Base-by-base conservation (phyloP, 2,329 filamentous ascomycete genomes). In the Fusarium sp. region DNA sequence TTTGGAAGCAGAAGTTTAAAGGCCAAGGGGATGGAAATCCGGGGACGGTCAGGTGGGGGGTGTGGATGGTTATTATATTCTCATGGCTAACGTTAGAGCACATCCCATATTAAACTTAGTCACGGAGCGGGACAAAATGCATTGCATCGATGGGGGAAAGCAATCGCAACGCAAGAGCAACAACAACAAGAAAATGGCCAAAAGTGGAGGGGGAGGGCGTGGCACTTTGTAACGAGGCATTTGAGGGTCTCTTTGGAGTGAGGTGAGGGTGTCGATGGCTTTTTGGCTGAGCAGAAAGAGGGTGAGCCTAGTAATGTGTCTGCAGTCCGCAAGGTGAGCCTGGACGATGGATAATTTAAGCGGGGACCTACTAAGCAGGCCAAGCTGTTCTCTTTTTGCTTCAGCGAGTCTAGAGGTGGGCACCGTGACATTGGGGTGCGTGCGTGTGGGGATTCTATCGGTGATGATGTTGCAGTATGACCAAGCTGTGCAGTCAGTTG, bases 51-150 rank as follows among this genome's bases (percentile, higher is more conserved):
- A 67, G 71, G 71, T 72, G 73, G 73, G 70, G 73, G 72, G 73
- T 56, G 73, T 71, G 73, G 70, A 73, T 73, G 73, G 64, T 67
- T 73, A 74, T 75, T 75, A 75, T 75, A 75, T 73, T 75, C 69
- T 66, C 63, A 44, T 70, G 32, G 51, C 55, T 72, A 70, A 30
- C 27, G 27, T 30, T 30, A 30, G 70, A 37, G 52, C 68, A 56
- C 57, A 60, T 66, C 66, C 57, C 57, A 45, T 50, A 46, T 52
- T 47, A 23, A 32, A 23, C 41, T 47, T 39, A 51, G 65, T 65
- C 57, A 61, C 56, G 55, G 58, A 67, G 58, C 47, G 69, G 65
- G 65, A 60, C 57, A 56, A 58, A 57, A 71, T 30, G 55, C 47
- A 69, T 71, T 67, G 62, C 23, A 70, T 60, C 67, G 51, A 61